Evolutionary conservation across 2,329 filamentous ascomycete genomes (phyloP).

Genomic region (Diplodia intermedia): DNA sequence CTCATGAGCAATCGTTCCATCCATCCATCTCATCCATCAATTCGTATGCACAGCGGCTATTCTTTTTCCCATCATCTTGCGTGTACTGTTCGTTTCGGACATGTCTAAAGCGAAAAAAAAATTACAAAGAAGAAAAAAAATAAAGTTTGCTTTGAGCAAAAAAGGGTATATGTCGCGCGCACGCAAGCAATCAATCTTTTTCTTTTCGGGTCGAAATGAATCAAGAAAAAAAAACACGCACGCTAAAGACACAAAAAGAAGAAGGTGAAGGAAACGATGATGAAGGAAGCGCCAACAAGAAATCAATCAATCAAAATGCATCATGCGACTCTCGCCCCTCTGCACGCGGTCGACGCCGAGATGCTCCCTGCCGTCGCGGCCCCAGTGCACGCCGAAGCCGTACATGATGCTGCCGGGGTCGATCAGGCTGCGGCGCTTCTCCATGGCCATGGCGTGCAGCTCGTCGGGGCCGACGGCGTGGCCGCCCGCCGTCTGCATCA

Average conservation of each 20-base stretch:
- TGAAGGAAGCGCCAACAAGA: background rate
- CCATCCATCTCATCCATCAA: constrained; percentile 19
- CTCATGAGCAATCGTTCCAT: background rate
- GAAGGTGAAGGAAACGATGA: background rate
- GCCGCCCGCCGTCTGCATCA: background rate
- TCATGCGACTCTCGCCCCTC: constrained; percentile 43
- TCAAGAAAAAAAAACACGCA: background rate
- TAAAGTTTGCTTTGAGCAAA: background rate
- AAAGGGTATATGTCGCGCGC: constrained; percentile 27
- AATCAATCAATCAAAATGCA: constrained; percentile 28
- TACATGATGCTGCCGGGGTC: constrained; percentile 53
- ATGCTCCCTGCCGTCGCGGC: constrained; percentile 65
- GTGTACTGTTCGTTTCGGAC: constrained; percentile 16
- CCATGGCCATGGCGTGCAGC: constrained; percentile 25
- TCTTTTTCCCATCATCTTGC: background rate
- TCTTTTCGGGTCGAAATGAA: background rate
- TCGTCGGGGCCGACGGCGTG: background rate
- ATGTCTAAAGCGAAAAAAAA: constrained; percentile 2
- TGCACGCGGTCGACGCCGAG: constrained; percentile 62
- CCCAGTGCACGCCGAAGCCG: constrained; percentile 64
- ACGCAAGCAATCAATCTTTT: background rate
- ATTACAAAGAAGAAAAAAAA: background rate
- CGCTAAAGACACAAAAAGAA: background rate
- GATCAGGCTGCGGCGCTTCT: constrained; percentile 39
- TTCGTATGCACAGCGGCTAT: constrained; percentile 21